Evolutionary conservation across 2,329 filamentous ascomycete species (phyloP), one percentile per base, ranked within the genome.

Genomic region (Zasmidium cellare): DNA sequence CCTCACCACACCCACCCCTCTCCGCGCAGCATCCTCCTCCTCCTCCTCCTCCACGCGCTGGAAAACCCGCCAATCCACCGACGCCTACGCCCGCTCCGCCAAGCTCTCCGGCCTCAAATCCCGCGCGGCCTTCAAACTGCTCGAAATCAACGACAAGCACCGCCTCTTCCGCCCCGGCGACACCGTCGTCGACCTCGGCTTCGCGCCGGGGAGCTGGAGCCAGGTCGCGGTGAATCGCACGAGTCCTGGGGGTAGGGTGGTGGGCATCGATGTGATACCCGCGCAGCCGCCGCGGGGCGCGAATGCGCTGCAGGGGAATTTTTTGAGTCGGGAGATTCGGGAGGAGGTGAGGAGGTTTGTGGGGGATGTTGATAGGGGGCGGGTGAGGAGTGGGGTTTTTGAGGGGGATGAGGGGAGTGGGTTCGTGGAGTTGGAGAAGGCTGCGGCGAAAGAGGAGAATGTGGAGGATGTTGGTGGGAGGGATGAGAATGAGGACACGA

Each of bases 221-320:
- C 69, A 96, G 86, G 91, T 97, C 35, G 94, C 94, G 18, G 79
- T 89, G 31, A 88, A 91, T 60, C 84, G 86, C 53, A 96, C 91
- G 3, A 82, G 84, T 60, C 92, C 92, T 0, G 76, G 83, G 47
- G 70, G 70, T n/a, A 85, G 88, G 46, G 87, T 99, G 12, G 80
- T 99, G 24, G 96, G 94, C 11, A 93, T 99, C 68, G 94, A 99
- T 73, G 84, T 99, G 52, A 91, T 99, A 64, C 94, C 94, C 3
- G 91, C 92, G 0, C 89, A 93, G 72, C 93, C 96, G 3, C 94
- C 94, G 0, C 86, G 84, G 69, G 94, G 94, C 20, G 92, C 96
- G n/a, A 92, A 90, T 24, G 91, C 91, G 1, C 92, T 99, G 57
- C 94, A 99, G 75, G 94, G 96, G 49, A 90, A 99, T 72, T 97